Base-by-base conservation (phyloP, 441 rosid genomes). In the Syzygium malaccense region DNA sequence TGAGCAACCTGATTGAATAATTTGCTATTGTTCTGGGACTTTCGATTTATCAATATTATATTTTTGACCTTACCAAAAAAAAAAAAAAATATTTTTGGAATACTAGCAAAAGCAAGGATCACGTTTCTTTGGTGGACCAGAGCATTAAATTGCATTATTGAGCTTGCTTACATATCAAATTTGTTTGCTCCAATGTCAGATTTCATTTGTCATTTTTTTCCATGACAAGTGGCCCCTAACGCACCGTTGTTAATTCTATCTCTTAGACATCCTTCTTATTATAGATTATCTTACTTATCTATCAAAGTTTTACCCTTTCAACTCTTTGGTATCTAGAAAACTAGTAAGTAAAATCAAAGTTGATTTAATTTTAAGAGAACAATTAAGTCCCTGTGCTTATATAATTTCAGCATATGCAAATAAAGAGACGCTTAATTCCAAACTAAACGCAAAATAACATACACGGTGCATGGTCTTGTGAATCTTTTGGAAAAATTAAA, bases 391-490 rank as follows among this genome's bases (percentile, higher is more conserved):
- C 4, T 6, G 28, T 37, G 80, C 9, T 37, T 11, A n/a, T n/a
- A n/a, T n/a, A 11, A 37, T 71, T 71, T 23, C 80, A 37, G 49
- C 15, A 71, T 20, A 37, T 71, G 51, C 49, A 71, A 19, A 71
- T 71, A 37, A 71, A 71, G 28, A 33, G 4, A 68, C 7, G 26
- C 26, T 33, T 68, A 33, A 68, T 33, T 33, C 14, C 48, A 19
- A 33, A 68, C 48, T 0, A 68, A 10, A 33, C 8, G 0, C 2
- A 33, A 33, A 68, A 19, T 68, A 0, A 33, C 79, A 33, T 68
- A 33, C 5, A 2, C 0, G 2, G 0, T 0, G 4, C 19, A 32
- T 33, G 14, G 4, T 68, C 80, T 68, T 9, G 33, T 48, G 45
- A 20, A 20, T 68, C 0, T 68, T 68, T n/a, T 68, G 1, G 48